Conservation (phyloP, 2,329 filamentous ascomycete genomes). For the Albifimbria verrucaria region DNA sequence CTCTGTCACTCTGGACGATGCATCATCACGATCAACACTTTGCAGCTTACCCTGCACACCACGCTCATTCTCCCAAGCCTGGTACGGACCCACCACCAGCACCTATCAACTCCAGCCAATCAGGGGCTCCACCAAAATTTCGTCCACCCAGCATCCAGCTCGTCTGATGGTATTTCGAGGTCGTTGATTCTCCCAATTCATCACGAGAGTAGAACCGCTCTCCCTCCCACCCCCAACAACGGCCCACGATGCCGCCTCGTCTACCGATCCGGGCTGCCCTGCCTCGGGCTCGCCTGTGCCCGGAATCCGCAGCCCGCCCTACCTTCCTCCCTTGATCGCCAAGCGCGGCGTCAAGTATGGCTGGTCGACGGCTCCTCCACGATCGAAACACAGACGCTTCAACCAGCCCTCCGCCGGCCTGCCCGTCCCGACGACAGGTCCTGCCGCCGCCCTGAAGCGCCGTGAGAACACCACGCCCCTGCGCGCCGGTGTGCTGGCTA, state of each 20-base stretch:
- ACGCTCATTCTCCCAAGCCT: too few species aligned
- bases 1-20: neutral
- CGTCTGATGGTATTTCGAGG: neutral
- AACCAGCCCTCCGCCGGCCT: slow-evolving; percentile 57
- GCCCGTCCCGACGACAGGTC: slow-evolving; percentile 53
- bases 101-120: neutral
- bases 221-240: slow-evolving; percentile 5
- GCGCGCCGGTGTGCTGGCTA: slow-evolving; percentile 77
- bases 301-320: slow-evolving; percentile 26
- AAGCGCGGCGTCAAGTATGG: slow-evolving; percentile 54
- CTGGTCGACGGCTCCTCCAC: slow-evolving; percentile 55
- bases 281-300: slow-evolving; percentile 31
- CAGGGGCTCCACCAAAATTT: slow-evolving; percentile 5
- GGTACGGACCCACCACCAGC: neutral
- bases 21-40: neutral
- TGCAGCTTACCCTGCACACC: neutral
- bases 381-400: slow-evolving; percentile 55
- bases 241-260: slow-evolving; percentile 41
- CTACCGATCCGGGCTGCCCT: slow-evolving; percentile 41
- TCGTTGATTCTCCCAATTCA: neutral
- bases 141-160: neutral
- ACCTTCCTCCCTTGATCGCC: slow-evolving; percentile 43
- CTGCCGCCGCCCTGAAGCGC: slow-evolving; percentile 58
- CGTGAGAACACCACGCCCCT: slow-evolving; percentile 57
- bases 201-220: neutral